Evolutionary conservation across 495 filamentous ascomycete species (phyloP).

Genomic region (Tuber umbilicatum): DNA sequence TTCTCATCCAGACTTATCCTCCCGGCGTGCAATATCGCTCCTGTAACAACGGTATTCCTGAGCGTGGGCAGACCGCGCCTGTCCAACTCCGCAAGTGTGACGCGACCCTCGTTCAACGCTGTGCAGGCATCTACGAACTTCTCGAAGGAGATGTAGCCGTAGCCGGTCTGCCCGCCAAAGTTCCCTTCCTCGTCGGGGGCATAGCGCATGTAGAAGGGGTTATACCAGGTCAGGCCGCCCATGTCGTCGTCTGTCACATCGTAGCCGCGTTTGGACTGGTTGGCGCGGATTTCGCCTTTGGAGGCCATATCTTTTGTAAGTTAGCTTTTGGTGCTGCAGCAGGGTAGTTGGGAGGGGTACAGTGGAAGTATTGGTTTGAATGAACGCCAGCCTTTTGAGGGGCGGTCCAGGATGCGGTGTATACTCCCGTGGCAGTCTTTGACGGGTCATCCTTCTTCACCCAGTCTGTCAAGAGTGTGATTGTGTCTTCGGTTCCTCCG

Average conservation of each 20-base stretch:
- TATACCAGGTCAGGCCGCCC: constrained; percentile 69
- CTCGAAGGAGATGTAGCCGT: constrained; percentile 90
- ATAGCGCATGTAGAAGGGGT: constrained; percentile 96
- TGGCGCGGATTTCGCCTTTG: constrained; percentile 76
- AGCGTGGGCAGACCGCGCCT: constrained; percentile 74
- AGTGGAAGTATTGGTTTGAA: constrained; percentile 93
- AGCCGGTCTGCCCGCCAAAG: constrained; percentile 83
- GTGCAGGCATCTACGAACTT: constrained; percentile 89
- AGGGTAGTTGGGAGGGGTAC: constrained; percentile 37
- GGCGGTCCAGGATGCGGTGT: constrained; percentile 91
- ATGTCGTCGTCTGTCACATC: constrained; percentile 78
- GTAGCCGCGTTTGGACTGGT: constrained; percentile 92
- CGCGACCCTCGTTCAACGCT: constrained; percentile 63
- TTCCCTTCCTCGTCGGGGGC: constrained; percentile 93
- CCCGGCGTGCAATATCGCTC: constrained; percentile 83
- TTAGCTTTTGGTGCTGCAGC: background rate
- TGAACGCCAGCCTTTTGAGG: constrained; percentile 87
- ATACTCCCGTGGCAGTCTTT: constrained; percentile 78
- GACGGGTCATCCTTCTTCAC: constrained; percentile 58
- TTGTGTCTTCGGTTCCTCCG: constrained; percentile 80
- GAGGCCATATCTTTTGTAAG: constrained; percentile 59
- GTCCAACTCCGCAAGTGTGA: constrained; percentile 69
- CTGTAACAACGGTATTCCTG: constrained; percentile 81
- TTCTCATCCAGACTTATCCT: constrained; percentile 73
- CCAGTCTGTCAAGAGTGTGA: constrained; percentile 84